Base-by-base conservation (phyloP, 805 yeast genomes). In the Yamadazyma akitaensis region DNA sequence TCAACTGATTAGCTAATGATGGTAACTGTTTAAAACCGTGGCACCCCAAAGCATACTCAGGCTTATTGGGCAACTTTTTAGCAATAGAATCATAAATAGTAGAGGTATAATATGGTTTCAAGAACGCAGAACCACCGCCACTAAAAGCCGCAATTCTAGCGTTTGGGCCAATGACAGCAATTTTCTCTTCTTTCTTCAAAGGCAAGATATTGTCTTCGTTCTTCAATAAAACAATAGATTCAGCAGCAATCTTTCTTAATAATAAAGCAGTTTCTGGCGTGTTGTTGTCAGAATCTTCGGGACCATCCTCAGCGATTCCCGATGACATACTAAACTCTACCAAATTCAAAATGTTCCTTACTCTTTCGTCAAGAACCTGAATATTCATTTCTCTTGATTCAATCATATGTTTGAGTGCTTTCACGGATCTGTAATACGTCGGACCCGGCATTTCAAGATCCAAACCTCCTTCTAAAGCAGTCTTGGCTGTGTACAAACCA, bases 391-490 rank as follows among this genome's bases (percentile, higher is more conserved):
- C 70, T 33, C 56, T 51, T 6, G 64, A 52, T 17, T 44, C 44
- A 4, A 64, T 42, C 65, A 59, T 60, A 41, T 61, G 66, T 24
- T 47, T 44, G 13, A 64, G 33, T 17, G 53, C 49, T 5, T 40
- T 47, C 5, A 42, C 40, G 2, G 39, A 42, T 49, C 70, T 53
- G 44, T 61, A 57, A 18, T 37, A 47, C 2, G 68, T 51, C 12
- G 65, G 66, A 10, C 70, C 70, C 0, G 70, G 70, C 70, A 64
- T 64, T 50, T 64, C 70, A 50, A 64, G 53, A 47, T 64, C 68
- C 46, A 64, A 55, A 2, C 70, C 70, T 46, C 54, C 55, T 42
- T 54, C 57, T 45, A 64, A 53, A 6, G 66, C 56, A 3, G 51
- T 52, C 36, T 62, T 63, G 21, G 60, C 25, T 8, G 68, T 60